These are phyloP conservation scores for Penicillium pulvis DNA, from an alignment of 495 filamentous ascomycete genomes.

Conservation along the genomic window DNA sequence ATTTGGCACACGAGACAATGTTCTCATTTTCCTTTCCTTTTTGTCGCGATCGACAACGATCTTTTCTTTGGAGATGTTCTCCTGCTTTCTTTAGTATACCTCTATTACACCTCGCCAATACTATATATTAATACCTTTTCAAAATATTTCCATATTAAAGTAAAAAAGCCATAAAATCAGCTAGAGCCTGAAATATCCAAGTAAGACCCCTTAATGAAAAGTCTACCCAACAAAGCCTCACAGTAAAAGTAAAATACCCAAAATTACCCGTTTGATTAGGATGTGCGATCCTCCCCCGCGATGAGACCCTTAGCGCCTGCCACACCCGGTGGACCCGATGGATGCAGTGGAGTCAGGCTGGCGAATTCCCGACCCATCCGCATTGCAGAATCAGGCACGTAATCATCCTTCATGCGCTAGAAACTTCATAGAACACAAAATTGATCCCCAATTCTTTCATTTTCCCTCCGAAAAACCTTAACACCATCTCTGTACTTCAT, in stretches of 20 bases:
- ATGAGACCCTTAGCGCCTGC: slow-evolving; percentile 22
- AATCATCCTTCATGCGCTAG: neutral
- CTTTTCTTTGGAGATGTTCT: slow-evolving; percentile 5
- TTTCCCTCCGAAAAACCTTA: neutral
- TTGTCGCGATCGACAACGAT: neutral
- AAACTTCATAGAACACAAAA: neutral
- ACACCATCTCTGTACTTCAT: no score
- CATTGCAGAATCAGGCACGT: neutral
- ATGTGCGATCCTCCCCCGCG: slow-evolving; percentile 34
- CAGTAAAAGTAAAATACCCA: slow-evolving; percentile 14
- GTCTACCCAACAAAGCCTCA: neutral
- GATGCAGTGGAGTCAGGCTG: slow-evolving; percentile 17
- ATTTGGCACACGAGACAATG: slow-evolving; percentile 30
- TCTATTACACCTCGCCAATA: slow-evolving; percentile 1
- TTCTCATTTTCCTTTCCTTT: slow-evolving; percentile 17
- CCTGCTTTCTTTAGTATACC: neutral
- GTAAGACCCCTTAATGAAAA: neutral
- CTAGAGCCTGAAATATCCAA: neutral
- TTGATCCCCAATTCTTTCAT: neutral
- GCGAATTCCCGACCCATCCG: slow-evolving; percentile 9
- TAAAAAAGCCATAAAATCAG: neutral
- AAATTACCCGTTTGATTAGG: slow-evolving; percentile 29
- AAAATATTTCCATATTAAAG: neutral
- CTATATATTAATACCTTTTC: neutral
- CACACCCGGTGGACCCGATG: slow-evolving; percentile 11